Percentiles rank a stretch among this genome's conserved stretches.
Conservation (phyloP, 495 filamentous ascomycete species). For the Hypoxylon lienhwacheense region DNA sequence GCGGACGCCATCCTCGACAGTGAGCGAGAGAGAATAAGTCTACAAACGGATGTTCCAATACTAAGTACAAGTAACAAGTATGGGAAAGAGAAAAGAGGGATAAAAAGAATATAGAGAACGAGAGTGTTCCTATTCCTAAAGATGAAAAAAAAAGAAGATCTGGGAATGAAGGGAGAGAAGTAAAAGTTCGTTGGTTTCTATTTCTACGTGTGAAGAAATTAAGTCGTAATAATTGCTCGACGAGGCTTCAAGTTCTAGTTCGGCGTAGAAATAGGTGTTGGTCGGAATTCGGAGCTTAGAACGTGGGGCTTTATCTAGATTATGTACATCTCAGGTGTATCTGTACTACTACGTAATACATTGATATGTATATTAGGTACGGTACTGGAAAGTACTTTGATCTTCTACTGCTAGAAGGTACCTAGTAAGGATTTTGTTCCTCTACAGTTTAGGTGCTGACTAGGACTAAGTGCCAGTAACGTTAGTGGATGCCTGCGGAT, state of each 20-base stretch:
- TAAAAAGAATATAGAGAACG: not conserved
- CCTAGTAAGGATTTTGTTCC: no score
- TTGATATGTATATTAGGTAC: no score
- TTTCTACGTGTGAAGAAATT: no score
- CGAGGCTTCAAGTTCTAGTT: constrained; percentile 2
- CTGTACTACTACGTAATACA: no score
- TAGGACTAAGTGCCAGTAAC: no score
- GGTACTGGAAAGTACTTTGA: no score
- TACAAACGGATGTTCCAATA: not conserved
- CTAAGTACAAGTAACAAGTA: not conserved
- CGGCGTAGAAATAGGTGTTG: constrained; percentile 14
- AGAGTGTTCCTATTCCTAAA: not conserved
- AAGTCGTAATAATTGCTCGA: constrained; percentile 9
- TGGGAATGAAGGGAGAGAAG: not conserved
- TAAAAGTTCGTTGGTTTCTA: not conserved
- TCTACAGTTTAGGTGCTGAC: no score
- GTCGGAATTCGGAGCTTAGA: constrained; percentile 32
- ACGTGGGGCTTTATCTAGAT: not conserved
- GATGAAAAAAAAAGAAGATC: not conserved
- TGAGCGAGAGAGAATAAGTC: constrained; percentile 1
- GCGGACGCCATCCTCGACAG: constrained; percentile 29
- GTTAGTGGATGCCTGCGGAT: constrained; percentile 9
- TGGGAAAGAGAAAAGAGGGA: not conserved
- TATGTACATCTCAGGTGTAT: not conserved
- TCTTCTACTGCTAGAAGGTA: no score